Base-by-base conservation (phyloP, 2,329 filamentous ascomycete genomes). In the Pseudopyricularia cyperi region DNA sequence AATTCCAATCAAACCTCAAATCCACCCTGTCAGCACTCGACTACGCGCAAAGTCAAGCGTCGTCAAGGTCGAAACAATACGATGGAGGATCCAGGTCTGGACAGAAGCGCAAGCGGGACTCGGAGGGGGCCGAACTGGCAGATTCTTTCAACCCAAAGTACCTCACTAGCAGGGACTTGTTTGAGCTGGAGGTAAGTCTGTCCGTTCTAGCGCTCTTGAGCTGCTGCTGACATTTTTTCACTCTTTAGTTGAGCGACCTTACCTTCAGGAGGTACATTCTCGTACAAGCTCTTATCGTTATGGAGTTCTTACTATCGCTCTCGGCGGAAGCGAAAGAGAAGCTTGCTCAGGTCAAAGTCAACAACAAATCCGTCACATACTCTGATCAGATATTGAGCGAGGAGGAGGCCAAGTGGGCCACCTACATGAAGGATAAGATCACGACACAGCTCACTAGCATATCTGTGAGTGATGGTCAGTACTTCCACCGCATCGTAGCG, bases 61-160 rank as follows among this genome's bases (percentile, higher is more conserved):
- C 68, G 22, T 66, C 67, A 15, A 65, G 67, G 37, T 60, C 71
- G 35, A 67, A 70, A n/a, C 62, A 78, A 56, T 67, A 73, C 7
- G 63, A 71, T 2, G 82, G 84, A 42, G 87, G 89, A 51, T 71
- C 73, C 47, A 82, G 80, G 56, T 78, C 77, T 56, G 80, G 79
- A 30, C 62, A 74, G 51, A 95, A 90, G 67, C 80, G 88, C 53
- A 94, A 90, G 65, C 73, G 77, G 44, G 74, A 77, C 11, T 75
- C 80, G 50, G 78, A 79, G 7, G 73, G 79, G 49, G 77, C 80
- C 52, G 82, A 84, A 55, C 70, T 83, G 50, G 75, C 82, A 24
- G 85, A 81, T 62, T 83, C 80, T 24, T 97, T 95, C 69, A 98
- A 98, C 61, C 91, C 94, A 1, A 98, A 97, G 64, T 99, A 98